Base-by-base conservation (phyloP, 2,329 filamentous ascomycete species). In the Myriosclerotinia duriaeana region DNA sequence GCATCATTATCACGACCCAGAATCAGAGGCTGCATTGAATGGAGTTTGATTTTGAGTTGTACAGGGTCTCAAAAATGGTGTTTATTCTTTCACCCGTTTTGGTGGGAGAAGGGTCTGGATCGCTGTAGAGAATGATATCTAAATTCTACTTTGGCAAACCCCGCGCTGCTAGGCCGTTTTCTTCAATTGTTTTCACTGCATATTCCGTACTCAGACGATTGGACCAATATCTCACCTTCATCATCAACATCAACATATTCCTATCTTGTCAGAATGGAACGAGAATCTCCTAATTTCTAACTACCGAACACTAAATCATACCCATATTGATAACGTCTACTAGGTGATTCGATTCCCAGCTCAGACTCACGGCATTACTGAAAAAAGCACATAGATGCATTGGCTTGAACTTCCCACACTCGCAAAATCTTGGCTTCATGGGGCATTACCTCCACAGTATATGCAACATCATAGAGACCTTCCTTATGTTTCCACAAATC, bases 1-100 rank as follows among this genome's bases (percentile, higher is more conserved):
- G 94, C 93, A 94, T 56, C 92, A 96, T 81, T 97, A 97, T 80
- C 94, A 95, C 53, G 70, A 74, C 14, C 56, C 15, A 17, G 42
- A 63, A 53, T 50, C 65, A 9, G 61, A 71, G 48, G 70, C 69
- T 44, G 55, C 65, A 52, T 40, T 67, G 20, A 60, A 67, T 44
- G 56, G 48, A 26, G 66, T 70, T 34, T 71, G 66, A 38, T 40
- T 34, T 50, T 17, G n/a, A 36, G 3, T 0, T 22, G 7, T 56
- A 36, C 8, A 15, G 5, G 14, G 11, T n/a, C 7, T 50, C 15
- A 20, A 8, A 3, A 12, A 20, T 40, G n/a, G 5, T 8, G 14
- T 38, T 20, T 20, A 2, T 34, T 20, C 22, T 36, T 40, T 26
- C 15, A 12, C 3, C 6, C 17, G 4, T 17, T 50, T 36, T 26